phyloP scores from a whole-genome alignment of 2,329 filamentous ascomycete genomes.

The Emergomyces pasteurianus region DNA sequence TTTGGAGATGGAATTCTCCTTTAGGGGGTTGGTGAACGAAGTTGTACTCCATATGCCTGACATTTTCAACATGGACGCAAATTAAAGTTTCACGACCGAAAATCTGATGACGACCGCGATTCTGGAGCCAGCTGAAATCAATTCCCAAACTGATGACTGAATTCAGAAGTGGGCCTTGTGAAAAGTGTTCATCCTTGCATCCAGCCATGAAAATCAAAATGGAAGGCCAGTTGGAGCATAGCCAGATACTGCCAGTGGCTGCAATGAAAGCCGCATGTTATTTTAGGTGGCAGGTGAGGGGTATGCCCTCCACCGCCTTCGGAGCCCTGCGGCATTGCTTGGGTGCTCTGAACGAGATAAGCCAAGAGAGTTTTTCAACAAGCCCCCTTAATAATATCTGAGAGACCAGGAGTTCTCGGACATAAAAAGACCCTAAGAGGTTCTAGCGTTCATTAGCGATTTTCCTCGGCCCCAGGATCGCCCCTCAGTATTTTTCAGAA shows the following conservation, averaged over 20 bases:
- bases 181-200: not conserved
- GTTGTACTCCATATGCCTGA: too few relatives aligned
- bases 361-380: not conserved
- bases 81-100: not conserved
- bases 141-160: too few relatives aligned
- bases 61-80: not conserved
- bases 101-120: not conserved
- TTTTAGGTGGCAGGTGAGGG: not conserved
- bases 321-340: not conserved
- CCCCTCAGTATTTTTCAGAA: slow-evolving; percentile 1
- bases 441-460: not conserved
- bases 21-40: too few relatives aligned
- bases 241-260: not conserved
- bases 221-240: too few relatives aligned
- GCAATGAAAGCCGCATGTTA: not conserved
- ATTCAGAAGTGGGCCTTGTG: too few relatives aligned
- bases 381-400: not conserved
- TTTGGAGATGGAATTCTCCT: not conserved
- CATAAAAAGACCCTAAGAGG: not conserved
- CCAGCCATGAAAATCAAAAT: not conserved
- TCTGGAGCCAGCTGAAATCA: too few relatives aligned
- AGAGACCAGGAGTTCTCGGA: not conserved
- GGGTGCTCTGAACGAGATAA: too few relatives aligned
- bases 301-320: not conserved
- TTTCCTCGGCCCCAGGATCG: not conserved